Evolutionary conservation across 306 rosid genomes (phyloP).

Genomic region (Vicia villosa): DNA sequence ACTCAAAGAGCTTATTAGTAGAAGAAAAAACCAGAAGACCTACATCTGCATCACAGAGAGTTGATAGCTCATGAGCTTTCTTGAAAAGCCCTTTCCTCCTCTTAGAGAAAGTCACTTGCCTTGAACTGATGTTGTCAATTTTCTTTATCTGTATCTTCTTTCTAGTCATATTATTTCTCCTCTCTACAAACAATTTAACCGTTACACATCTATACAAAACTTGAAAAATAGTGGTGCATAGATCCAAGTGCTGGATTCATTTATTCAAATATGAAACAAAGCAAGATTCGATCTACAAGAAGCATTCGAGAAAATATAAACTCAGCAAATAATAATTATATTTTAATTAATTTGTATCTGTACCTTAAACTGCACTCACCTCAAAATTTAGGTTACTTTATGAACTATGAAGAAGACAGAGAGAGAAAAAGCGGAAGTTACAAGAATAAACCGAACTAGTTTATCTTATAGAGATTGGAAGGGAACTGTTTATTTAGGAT

Average conservation of each 20-base stretch:
- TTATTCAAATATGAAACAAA: not conserved
- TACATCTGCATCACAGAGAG: slow-evolving; percentile 63
- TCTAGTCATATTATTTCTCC: slow-evolving; percentile 43
- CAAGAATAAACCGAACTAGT: not conserved
- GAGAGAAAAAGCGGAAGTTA: not conserved
- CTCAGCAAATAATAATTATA: not conserved
- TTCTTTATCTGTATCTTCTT: slow-evolving; percentile 57
- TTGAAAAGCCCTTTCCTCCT: slow-evolving; percentile 62
- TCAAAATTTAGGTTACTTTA: not conserved
- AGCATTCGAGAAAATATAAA: not conserved
- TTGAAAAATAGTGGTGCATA: not conserved
- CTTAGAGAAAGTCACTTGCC: slow-evolving; percentile 64
- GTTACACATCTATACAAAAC: not conserved
- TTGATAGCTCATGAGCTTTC: slow-evolving; percentile 57
- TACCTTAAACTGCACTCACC: slow-evolving; percentile 8
- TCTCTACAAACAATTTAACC: not conserved
- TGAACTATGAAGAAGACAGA: not conserved
- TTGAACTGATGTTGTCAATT: slow-evolving; percentile 50
- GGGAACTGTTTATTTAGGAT: no score
- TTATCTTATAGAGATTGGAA: not conserved
- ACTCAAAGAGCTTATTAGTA: slow-evolving; percentile 54
- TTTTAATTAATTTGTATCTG: not conserved
- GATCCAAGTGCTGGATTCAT: not conserved
- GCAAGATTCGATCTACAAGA: not conserved
- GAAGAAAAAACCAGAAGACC: slow-evolving; percentile 56